Conservation (phyloP, 2,329 filamentous ascomycete genomes). For the Diplodia mutila region DNA sequence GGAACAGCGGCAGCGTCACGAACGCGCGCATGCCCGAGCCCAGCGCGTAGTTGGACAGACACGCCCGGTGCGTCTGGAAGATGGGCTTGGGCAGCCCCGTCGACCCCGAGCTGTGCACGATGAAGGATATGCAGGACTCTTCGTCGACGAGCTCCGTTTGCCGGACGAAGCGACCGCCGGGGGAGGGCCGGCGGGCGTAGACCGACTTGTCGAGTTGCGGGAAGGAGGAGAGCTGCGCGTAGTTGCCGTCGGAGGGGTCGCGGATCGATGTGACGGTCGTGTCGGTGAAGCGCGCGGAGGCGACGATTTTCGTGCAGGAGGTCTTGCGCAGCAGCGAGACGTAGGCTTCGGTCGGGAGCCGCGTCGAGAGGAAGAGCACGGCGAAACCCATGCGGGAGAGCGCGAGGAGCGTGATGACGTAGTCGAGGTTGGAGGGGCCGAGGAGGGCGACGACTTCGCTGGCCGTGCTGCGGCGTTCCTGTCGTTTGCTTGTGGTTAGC, state of each 20-base stretch:
- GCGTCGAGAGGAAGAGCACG: slow-evolving; percentile 58
- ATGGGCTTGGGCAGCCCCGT: slow-evolving; percentile 68
- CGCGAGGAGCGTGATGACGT: slow-evolving; percentile 58
- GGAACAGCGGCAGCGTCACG: slow-evolving; percentile 27
- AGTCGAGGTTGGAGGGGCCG: slow-evolving; percentile 59
- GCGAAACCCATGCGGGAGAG: slow-evolving; percentile 61
- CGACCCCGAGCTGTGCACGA: slow-evolving; percentile 59
- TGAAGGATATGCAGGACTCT: slow-evolving; percentile 34
- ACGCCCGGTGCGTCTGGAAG: slow-evolving; percentile 58
- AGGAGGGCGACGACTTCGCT: slow-evolving; percentile 51
- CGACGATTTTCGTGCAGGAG: slow-evolving; percentile 33
- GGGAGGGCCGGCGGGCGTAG: background rate
- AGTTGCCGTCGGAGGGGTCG: no score
- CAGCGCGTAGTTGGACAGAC: slow-evolving; percentile 40
- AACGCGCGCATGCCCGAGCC: slow-evolving; percentile 22
- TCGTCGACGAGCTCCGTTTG: slow-evolving; percentile 29
- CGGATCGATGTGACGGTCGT: slow-evolving; percentile 4
- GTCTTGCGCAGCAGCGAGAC: slow-evolving; percentile 44
- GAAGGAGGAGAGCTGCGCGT: background rate
- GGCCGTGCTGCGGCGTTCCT: slow-evolving; percentile 11
- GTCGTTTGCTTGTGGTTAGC: background rate
- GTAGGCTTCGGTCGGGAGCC: slow-evolving; percentile 57
- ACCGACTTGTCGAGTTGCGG: background rate
- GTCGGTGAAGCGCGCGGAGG: background rate
- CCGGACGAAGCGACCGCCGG: background rate